These are phyloP conservation scores for Mortierella sp. DNA, from an alignment of 371 early-diverging fungal genomes.

Conservation along the genomic window DNA sequence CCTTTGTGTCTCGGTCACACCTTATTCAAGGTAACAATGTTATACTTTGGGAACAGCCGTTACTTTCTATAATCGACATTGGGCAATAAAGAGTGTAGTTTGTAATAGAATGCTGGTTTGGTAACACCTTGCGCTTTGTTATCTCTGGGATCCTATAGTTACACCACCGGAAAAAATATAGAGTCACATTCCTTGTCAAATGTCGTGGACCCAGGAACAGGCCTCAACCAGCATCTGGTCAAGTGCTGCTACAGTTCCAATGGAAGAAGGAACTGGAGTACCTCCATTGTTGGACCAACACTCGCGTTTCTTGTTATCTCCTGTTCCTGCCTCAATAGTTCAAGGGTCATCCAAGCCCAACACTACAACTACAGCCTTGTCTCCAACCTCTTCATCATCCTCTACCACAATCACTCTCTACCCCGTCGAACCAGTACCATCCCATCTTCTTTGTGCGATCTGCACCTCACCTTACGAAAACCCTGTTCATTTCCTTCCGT, in stretches of 20 bases:
- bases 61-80: neutral
- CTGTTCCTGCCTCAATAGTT: conserved; percentile 36
- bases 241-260: neutral
- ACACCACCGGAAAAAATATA: neutral
- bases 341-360: conserved; percentile 11
- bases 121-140: conserved; percentile 2
- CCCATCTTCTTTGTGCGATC: conserved; percentile 63
- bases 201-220: conserved; percentile 23
- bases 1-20: conserved; percentile 13
- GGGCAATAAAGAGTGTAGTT: neutral
- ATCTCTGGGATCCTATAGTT: neutral
- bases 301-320: conserved; percentile 35
- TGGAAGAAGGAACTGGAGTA: neutral
- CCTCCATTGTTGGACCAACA: conserved; percentile 12
- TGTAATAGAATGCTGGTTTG: neutral
- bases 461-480: conserved; percentile 66
- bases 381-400: conserved; percentile 8
- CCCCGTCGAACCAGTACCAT: conserved; percentile 44
- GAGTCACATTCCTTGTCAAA: conserved; percentile 6
- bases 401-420: conserved; percentile 27
- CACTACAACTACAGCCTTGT: neutral
- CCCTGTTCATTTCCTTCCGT: conserved; percentile 67
- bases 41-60: neutral
- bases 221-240: neutral
- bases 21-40: conserved; percentile 8